Conservation (phyloP, 2,329 filamentous ascomycete genomes). For the Cadophora gregata region DNA sequence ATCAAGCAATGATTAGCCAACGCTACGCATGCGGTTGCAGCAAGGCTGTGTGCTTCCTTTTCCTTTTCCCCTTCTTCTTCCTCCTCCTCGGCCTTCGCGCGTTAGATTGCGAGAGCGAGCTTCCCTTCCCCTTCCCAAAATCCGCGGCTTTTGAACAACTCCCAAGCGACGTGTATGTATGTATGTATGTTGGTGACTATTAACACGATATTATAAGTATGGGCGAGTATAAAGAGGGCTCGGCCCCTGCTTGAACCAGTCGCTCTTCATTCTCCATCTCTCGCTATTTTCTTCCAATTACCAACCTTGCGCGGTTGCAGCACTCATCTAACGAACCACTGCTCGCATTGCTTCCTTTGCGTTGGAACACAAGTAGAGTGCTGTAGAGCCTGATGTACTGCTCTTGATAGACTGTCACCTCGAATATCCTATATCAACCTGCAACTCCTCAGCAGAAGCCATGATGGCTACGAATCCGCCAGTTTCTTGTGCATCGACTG, state of each 20-base stretch:
- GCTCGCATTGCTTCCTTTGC: constrained; percentile 1
- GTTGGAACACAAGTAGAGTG: neutral
- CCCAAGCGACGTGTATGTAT: too few species aligned
- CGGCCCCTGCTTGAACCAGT: neutral
- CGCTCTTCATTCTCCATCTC: neutral
- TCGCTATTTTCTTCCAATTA: neutral
- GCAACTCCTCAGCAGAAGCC: neutral
- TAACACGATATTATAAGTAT: neutral
- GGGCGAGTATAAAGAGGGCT: neutral
- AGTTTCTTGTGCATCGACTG: neutral
- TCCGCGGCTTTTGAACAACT: neutral
- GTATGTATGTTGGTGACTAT: neutral
- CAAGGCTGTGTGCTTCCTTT: neutral
- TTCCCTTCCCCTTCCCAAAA: too few species aligned
- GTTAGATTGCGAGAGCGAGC: neutral
- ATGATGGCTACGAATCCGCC: neutral
- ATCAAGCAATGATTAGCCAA: constrained; percentile 2
- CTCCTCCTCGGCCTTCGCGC: constrained; percentile 12
- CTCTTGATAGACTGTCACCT: neutral
- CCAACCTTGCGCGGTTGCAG: neutral
- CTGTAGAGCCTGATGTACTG: neutral
- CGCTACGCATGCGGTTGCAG: neutral
- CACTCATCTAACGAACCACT: neutral
- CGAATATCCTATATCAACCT: neutral
- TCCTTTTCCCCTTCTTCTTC: neutral